A percentile compares a stretch with the other conserved stretches of the same genome.
These are phyloP conservation scores for Quercus lobata DNA, from an alignment of 331 rosid genomes.

Conservation along the genomic window DNA sequence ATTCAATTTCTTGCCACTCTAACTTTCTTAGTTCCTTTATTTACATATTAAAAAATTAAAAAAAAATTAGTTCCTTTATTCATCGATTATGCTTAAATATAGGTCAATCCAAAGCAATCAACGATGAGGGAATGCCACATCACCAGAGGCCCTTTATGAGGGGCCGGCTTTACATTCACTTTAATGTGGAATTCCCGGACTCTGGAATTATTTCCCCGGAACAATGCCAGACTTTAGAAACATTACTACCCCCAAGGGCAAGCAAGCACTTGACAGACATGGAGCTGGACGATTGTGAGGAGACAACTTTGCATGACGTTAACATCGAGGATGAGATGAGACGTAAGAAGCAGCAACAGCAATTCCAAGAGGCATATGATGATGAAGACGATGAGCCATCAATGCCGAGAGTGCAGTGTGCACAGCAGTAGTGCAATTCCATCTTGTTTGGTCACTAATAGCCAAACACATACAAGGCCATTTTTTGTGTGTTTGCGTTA, in stretches of 20 bases:
- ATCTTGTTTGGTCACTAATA: neutral
- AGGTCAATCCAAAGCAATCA: constrained; percentile 66
- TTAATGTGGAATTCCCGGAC: constrained; percentile 56
- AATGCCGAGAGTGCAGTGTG: constrained; percentile 56
- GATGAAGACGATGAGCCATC: constrained; percentile 59
- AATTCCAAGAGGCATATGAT: constrained; percentile 47
- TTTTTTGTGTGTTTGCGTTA: constrained; percentile 13
- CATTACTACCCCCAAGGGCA: constrained; percentile 33
- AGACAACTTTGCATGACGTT: constrained; percentile 64
- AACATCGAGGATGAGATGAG: constrained; percentile 53
- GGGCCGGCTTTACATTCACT: constrained; percentile 57
- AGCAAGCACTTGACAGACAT: constrained; percentile 40
- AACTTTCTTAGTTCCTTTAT: neutral
- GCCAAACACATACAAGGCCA: constrained; percentile 3
- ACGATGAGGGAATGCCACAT: constrained; percentile 81
- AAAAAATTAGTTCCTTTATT: neutral
- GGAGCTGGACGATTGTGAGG: constrained; percentile 68
- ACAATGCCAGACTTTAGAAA: constrained; percentile 39
- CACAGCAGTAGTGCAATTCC: constrained; percentile 46
- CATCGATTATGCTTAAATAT: neutral
- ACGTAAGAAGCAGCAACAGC: constrained; percentile 52
- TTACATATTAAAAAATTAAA: neutral
- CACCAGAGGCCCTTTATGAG: constrained; percentile 58
- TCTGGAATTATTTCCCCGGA: constrained; percentile 45
- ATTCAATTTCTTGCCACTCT: neutral